Percentiles rank a stretch among this genome's conserved stretches.
These are phyloP conservation scores for Hirsutella minnesotensis DNA, from an alignment of 2,329 filamentous ascomycete species.

Conservation along the genomic window DNA sequence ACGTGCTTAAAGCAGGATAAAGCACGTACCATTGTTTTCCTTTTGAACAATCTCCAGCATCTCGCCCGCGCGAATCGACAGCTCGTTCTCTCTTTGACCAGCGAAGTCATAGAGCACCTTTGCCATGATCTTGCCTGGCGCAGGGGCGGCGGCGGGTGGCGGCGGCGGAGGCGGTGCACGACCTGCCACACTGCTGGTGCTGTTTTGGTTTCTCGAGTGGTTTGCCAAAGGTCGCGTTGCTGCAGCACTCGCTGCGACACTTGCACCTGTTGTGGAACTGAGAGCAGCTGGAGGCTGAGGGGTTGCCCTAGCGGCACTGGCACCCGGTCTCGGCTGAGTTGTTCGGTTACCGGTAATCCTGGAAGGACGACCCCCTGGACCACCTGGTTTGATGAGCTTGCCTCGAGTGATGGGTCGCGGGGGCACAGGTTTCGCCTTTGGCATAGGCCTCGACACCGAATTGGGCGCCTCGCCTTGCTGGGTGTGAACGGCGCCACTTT, in stretches of 20 bases:
- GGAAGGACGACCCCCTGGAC: constrained; percentile 70
- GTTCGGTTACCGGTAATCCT: constrained; percentile 46
- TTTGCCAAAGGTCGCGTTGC: constrained; percentile 24
- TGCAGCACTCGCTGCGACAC: not conserved
- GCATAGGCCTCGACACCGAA: constrained; percentile 73
- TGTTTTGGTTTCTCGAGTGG: constrained; percentile 45
- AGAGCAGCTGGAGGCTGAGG: constrained; percentile 22
- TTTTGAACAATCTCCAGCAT: constrained; percentile 86
- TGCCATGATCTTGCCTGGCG: constrained; percentile 58
- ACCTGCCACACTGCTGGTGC: constrained; percentile 34
- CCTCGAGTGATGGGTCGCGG: constrained; percentile 86
- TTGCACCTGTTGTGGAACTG: not conserved
- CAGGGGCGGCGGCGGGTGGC: constrained; percentile 53
- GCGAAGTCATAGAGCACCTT: constrained; percentile 89
- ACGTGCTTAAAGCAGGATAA: not conserved
- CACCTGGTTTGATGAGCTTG: constrained; percentile 82
- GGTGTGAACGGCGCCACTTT: constrained; percentile 85
- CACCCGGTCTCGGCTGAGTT: constrained; percentile 30
- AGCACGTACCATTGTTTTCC: constrained; percentile 73
- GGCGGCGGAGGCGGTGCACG: constrained; percentile 55
- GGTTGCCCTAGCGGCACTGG: constrained; percentile 16
- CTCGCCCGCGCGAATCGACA: constrained; percentile 69
- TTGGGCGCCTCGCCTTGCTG: constrained; percentile 71
- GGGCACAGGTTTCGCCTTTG: constrained; percentile 74
- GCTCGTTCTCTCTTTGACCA: constrained; percentile 73